phyloP scores from a whole-genome alignment of 257 asterid genomes.

The Rauvolfia tetraphylla region DNA sequence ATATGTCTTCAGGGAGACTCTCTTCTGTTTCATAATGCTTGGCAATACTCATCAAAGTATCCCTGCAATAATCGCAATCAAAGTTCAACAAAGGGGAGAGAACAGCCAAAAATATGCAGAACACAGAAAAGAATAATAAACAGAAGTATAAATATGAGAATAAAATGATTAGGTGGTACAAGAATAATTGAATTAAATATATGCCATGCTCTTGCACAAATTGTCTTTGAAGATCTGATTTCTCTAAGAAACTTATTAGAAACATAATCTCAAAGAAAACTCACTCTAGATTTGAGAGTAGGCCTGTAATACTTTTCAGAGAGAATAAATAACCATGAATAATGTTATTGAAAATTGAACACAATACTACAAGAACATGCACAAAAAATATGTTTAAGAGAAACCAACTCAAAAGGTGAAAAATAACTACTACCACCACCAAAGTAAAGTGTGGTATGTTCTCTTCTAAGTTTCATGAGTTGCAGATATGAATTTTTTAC shows the following conservation, averaged over 20 bases:
- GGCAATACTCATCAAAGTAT: slow-evolving; percentile 92
- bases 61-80: slow-evolving; percentile 47
- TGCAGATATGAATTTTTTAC: too few relatives aligned
- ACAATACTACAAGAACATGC: too few relatives aligned
- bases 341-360: too few relatives aligned
- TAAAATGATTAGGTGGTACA: background rate
- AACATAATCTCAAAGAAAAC: background rate
- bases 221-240: too few relatives aligned
- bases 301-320: too few relatives aligned
- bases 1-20: slow-evolving; percentile 81
- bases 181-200: background rate
- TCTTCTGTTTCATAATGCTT: slow-evolving; percentile 98
- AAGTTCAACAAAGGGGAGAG: slow-evolving; percentile 3
- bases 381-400: too few relatives aligned
- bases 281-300: too few relatives aligned
- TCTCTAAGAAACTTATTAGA: background rate
- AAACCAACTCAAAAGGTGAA: too few relatives aligned
- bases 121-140: background rate
- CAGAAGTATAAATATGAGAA: background rate
- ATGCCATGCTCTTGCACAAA: background rate
- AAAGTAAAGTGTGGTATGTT: background rate
- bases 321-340: too few relatives aligned
- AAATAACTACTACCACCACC: background rate
- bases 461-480: background rate
- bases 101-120: background rate